phyloP scores from a whole-genome alignment of 441 rosid genomes.

The Arabidopsis lyrata region DNA sequence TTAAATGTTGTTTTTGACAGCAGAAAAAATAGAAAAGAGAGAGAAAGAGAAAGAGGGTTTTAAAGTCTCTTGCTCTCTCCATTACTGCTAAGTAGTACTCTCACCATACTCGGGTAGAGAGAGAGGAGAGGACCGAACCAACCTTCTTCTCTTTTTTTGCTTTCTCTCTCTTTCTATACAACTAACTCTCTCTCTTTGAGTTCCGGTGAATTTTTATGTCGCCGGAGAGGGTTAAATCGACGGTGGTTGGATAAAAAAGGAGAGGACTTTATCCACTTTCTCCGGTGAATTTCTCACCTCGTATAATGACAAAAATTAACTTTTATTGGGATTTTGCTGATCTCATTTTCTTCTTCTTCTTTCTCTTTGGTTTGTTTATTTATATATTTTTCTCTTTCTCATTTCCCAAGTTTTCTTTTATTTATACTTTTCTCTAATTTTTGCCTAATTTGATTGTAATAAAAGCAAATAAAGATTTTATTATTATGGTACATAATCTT shows the following conservation, averaged over 20 bases:
- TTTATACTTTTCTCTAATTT: not conserved
- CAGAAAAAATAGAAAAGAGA: constrained; percentile 21
- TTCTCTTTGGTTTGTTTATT: not conserved
- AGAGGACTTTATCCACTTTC: constrained; percentile 39
- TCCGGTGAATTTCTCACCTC: constrained; percentile 41
- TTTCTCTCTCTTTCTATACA: constrained; percentile 27
- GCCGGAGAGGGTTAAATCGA: constrained; percentile 35
- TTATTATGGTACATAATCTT: not conserved
- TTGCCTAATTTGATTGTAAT: not conserved
- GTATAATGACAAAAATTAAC: constrained; percentile 43
- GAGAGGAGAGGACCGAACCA: constrained; percentile 38
- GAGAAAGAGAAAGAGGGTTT: constrained; percentile 31
- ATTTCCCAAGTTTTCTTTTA: not conserved
- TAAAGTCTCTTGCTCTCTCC: constrained; percentile 45
- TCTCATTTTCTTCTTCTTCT: constrained; percentile 37
- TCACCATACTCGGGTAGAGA: constrained; percentile 43
- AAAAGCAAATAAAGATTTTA: not conserved
- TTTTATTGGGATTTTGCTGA: constrained; percentile 40
- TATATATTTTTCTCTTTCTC: not conserved
- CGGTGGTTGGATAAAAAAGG: constrained; percentile 27
- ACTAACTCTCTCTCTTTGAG: constrained; percentile 39
- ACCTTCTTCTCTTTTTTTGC: constrained; percentile 29
- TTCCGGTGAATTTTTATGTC: constrained; percentile 18
- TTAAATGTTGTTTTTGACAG: constrained; percentile 46
- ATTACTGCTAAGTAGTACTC: constrained; percentile 48